Conservation (phyloP, 257 asterid genomes). For the Paulownia fortunei region DNA sequence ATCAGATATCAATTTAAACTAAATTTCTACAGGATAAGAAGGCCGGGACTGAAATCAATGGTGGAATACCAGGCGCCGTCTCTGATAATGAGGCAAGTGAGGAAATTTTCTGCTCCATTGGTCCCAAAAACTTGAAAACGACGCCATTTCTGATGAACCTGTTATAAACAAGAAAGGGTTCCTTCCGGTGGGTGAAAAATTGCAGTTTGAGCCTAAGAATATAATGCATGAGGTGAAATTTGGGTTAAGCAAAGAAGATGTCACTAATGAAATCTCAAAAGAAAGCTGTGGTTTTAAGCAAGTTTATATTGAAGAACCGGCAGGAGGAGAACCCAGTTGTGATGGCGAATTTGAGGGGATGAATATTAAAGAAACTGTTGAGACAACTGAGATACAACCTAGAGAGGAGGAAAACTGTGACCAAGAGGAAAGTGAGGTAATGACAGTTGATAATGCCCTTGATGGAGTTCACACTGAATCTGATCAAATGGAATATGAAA, state of each 20-base stretch:
- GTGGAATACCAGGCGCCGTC: slow-evolving; percentile 4
- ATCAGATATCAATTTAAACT: background rate
- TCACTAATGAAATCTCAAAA: background rate
- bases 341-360: no score
- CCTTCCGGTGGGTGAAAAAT: background rate
- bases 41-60: slow-evolving; percentile 23
- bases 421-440: background rate
- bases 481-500: background rate
- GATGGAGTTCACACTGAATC: background rate
- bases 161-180: no score
- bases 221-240: background rate
- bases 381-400: no score
- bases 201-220: background rate
- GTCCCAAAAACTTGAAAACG: slow-evolving; percentile 7
- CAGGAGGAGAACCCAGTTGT: no score
- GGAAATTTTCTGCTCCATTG: background rate
- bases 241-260: background rate
- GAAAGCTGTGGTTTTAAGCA: background rate
- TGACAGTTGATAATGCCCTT: background rate
- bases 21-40: slow-evolving; percentile 39
- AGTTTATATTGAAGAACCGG: background rate
- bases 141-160: background rate
- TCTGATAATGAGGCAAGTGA: background rate
- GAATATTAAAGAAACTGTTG: no score
- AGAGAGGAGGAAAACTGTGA: no score